Percentiles rank a stretch among this genome's conserved stretches.
Conservation (phyloP, 129 eudicot genomes). For the Logfia minima region DNA sequence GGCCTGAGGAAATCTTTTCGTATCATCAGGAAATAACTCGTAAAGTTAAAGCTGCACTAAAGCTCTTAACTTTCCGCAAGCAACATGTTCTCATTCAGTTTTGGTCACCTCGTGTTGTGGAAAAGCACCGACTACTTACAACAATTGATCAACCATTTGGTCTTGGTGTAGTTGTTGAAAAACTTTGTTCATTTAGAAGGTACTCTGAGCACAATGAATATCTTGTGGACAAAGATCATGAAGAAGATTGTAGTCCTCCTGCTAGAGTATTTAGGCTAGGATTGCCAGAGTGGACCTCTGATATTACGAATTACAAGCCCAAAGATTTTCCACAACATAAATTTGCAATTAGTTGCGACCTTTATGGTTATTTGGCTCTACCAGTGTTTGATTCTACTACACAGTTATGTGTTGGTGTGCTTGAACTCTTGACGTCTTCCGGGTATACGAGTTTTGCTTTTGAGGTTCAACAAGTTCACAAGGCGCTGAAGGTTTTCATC, state of each 20-base stretch:
- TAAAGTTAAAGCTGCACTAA: background rate
- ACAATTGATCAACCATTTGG: background rate
- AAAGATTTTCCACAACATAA: background rate
- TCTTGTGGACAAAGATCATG: background rate
- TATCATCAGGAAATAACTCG: background rate
- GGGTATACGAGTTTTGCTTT: background rate
- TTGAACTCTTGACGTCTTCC: background rate
- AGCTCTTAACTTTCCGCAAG: background rate
- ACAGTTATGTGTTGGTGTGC: conserved; percentile 8
- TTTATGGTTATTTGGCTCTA: background rate
- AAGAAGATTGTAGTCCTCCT: background rate
- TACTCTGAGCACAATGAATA: background rate
- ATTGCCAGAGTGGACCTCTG: background rate
- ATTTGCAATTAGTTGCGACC: background rate
- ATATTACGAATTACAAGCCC: background rate
- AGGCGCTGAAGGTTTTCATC: background rate
- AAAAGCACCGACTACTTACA: background rate
- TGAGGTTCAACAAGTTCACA: conserved; percentile 2
- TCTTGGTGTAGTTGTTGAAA: background rate
- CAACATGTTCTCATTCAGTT: background rate
- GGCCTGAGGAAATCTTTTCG: background rate
- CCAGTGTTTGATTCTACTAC: background rate
- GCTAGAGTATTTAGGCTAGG: background rate
- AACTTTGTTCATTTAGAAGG: background rate
- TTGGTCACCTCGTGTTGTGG: background rate